phyloP scores from a whole-genome alignment of 805 yeast species.

The Myxozyma neglecta region DNA sequence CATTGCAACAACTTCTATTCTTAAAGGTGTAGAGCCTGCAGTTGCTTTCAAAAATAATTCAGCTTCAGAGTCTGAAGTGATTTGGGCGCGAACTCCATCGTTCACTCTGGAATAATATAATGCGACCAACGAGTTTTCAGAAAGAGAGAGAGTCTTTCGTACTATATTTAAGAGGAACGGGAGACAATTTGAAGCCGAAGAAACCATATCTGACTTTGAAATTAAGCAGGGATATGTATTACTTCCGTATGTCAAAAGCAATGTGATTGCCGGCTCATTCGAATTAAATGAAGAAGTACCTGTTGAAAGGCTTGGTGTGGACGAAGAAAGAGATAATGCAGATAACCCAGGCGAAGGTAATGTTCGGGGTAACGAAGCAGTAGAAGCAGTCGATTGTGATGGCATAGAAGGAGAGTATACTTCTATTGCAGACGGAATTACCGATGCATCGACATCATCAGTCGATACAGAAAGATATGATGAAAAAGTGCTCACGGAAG shows the following conservation, averaged over 20 bases:
- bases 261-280: neutral
- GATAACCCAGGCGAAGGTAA: slow-evolving; percentile 8
- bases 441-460: neutral
- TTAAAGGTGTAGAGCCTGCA: neutral
- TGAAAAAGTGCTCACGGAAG: slow-evolving; percentile 5
- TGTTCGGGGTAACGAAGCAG: slow-evolving; percentile 3
- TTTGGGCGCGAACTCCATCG: slow-evolving; percentile 10
- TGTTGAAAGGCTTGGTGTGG: slow-evolving; percentile 1
- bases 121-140: slow-evolving; percentile 15
- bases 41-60: slow-evolving; percentile 6
- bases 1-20: slow-evolving; percentile 18
- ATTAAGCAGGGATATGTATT: slow-evolving; percentile 1
- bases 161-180: slow-evolving; percentile 16
- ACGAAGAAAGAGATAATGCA: slow-evolving; percentile 5
- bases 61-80: slow-evolving; percentile 21
- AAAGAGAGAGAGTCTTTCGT: slow-evolving; percentile 11
- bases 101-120: slow-evolving; percentile 10
- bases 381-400: neutral
- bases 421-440: neutral
- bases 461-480: neutral
- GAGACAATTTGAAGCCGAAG: slow-evolving; percentile 9
- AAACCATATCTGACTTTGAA: neutral
- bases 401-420: neutral
- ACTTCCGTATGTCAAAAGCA: neutral
- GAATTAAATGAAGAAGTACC: neutral